A percentile compares a stretch with the other conserved stretches of the same genome.
Evolutionary conservation across 2,329 filamentous ascomycete genomes (phyloP).

Genomic region (Neopestalotiopsis clavispora): DNA sequence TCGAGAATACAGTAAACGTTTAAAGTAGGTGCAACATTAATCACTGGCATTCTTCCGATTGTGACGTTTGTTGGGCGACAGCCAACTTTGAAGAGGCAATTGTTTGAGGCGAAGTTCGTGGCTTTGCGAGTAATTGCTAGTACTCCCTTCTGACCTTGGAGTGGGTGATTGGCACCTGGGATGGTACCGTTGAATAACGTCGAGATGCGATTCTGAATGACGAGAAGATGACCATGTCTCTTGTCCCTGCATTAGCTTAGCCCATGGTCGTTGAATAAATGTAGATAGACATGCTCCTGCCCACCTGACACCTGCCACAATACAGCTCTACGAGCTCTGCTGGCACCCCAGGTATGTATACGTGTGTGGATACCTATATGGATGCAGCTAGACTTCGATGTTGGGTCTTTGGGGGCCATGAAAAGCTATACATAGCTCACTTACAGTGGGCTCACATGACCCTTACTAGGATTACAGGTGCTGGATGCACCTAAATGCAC

Average conservation of each 20-base stretch:
- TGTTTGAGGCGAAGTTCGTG: too few species aligned
- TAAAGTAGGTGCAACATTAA: too few species aligned
- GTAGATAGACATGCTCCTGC: neutral
- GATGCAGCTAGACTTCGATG: too few species aligned
- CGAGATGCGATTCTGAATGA: neutral
- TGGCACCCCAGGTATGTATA: neutral
- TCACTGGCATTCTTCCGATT: too few species aligned
- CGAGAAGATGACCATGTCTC: neutral
- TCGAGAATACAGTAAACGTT: too few species aligned
- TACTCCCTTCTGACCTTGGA: too few species aligned
- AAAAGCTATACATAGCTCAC: neutral
- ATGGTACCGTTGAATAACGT: neutral
- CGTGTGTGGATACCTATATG: too few species aligned
- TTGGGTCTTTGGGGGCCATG: neutral
- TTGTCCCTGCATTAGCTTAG: neutral
- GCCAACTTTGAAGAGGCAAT: too few species aligned
- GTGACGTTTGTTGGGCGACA: too few species aligned
- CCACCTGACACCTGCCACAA: neutral
- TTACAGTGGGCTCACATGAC: neutral
- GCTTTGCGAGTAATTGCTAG: too few species aligned
- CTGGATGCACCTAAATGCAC: too few species aligned
- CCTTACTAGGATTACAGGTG: neutral
- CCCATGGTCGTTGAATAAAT: neutral
- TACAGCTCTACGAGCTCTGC: neutral
- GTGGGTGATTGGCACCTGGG: neutral